Base-by-base conservation (phyloP, 768 basidiomycete species). In the Tulasnella sp. region DNA sequence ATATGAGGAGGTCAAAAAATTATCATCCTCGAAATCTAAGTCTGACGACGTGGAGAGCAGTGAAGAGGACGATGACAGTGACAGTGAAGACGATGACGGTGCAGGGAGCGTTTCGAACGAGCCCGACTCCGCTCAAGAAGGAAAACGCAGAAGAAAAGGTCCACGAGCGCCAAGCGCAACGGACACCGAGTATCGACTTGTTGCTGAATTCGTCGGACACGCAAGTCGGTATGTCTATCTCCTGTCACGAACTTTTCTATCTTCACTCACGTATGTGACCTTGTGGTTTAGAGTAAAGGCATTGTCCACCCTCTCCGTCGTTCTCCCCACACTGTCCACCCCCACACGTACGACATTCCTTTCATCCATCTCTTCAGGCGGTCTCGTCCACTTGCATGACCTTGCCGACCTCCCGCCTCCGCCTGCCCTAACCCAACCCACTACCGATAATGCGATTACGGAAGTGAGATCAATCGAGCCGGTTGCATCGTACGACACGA, bases 321-420 rank as follows among this genome's bases (percentile, higher is more conserved):
- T 78, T 2, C 75, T 82, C 83, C 81, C 3, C 60, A 66, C 40
- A 51, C 63, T 62, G 27, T 15, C 53, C 11, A 52, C 49, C 15
- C 66, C 67, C 31, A 62, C 61, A 41, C 73, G 82, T 8, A 86
- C 80, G 0, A 71, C 86, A 25, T 62, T 72, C 21, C 76, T 80
- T 2, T 78, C 81, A 61, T 86, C 90, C 2, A 81, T 80, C 14
- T 97, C 92, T 0, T 96, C 94, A 0, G 96, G 98, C 59, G 96
- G 96, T 6, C 79, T 80, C 58, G 77, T 92, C 56, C 78, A 81
- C 61, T 65, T 92, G 17, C 91, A 83, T 67, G 83, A 92, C 67
- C 70, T 90, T 56, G 74, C 76, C 1, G 64, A 68, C 5, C 63
- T 85, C 3, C 75, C 80, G 21, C 60, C 63, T 2, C 61, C 14